Evolutionary conservation across 2,329 filamentous ascomycete genomes (phyloP).

Genomic region (Fusarium sp.): DNA sequence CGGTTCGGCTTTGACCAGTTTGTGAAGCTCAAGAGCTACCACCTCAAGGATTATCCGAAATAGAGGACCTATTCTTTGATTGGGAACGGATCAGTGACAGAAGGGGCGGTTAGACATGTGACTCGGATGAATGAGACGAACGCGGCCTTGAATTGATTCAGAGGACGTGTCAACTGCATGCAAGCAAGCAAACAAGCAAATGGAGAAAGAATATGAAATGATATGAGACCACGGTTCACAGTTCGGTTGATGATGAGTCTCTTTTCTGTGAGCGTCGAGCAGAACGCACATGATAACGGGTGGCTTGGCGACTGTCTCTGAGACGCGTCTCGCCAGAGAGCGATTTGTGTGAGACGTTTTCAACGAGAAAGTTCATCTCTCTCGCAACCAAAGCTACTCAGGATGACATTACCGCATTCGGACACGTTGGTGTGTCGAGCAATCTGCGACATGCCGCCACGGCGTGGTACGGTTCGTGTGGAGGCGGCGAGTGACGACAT

Average conservation of each 20-base stretch:
- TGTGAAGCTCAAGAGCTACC: slow-evolving; percentile 95
- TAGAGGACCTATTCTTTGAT: slow-evolving; percentile 46
- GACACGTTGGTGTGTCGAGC: slow-evolving; percentile 15
- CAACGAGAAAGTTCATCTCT: slow-evolving; percentile 10
- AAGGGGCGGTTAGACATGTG: slow-evolving; percentile 19
- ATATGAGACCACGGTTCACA: not conserved
- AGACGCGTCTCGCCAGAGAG: slow-evolving; percentile 13
- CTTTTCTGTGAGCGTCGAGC: not conserved
- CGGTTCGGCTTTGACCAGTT: slow-evolving; percentile 95
- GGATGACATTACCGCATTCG: slow-evolving; percentile 23
- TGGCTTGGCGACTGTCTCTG: slow-evolving; percentile 35
- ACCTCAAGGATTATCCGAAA: slow-evolving; percentile 85
- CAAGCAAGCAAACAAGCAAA: slow-evolving; percentile 1
- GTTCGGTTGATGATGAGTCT: not conserved
- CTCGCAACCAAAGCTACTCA: slow-evolving; percentile 1
- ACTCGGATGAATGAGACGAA: slow-evolving; percentile 27
- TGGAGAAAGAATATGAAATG: not conserved
- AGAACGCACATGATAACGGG: slow-evolving; percentile 17
- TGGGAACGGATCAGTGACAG: not conserved
- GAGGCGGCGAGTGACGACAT: slow-evolving; percentile 2
- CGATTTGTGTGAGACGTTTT: slow-evolving; percentile 32
- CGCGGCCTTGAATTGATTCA: slow-evolving; percentile 15
- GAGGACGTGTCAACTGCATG: slow-evolving; percentile 15
- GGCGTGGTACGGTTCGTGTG: slow-evolving; percentile 10
- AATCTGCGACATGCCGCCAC: slow-evolving; percentile 26